Evolutionary conservation across 1,284 basidiomycete genomes (phyloP), one percentile per base, ranked within the genome.

Genomic region (Heterobasidion occidentale): DNA sequence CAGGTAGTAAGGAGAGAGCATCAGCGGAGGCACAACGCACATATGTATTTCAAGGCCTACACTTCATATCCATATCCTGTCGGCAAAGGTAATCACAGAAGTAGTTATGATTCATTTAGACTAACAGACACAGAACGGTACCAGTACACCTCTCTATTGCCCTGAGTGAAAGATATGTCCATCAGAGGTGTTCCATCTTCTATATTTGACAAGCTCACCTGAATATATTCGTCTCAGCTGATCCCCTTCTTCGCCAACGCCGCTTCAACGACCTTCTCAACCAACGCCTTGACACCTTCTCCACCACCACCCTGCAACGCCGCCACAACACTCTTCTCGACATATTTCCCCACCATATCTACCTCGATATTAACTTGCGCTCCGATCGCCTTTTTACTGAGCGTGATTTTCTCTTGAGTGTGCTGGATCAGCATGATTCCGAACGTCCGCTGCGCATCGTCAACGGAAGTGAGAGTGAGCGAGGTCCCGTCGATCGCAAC

Each of bases 351-450:
- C 14, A 94, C 83, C 84, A 94, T 93, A 65, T 96, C 94, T 51
- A 90, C 92, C 74, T 99, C 96, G 61, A 98, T 84, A 69, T 99
- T 99, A 59, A 98, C 94, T 61, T 80, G 87, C 46, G 86, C 80
- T 0, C 94, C 94, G 0, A 88, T 68, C 9, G 70, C 67, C 73
- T 99, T 98, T 56, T 73, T 77, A 35, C 82, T 81, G 52, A 99
- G 76, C 7, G 93, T 91, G 60, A 98, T 90, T 72, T 89, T 92
- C 64, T 86, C 76, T 67, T 97, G 94, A 36, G 94, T 97, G 71
- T 99, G 95, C 59, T 86, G 85, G 71, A 99, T 97, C 59, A 99
- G 81, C 91, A 98, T 98, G 60, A 99, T 83, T 42, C 88, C 86
- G 69, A 99, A 97, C 52, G 76, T 81, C n/a, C 82, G 69, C 52